phyloP scores from a whole-genome alignment of 768 basidiomycete genomes.

The Calocera viscosa region DNA sequence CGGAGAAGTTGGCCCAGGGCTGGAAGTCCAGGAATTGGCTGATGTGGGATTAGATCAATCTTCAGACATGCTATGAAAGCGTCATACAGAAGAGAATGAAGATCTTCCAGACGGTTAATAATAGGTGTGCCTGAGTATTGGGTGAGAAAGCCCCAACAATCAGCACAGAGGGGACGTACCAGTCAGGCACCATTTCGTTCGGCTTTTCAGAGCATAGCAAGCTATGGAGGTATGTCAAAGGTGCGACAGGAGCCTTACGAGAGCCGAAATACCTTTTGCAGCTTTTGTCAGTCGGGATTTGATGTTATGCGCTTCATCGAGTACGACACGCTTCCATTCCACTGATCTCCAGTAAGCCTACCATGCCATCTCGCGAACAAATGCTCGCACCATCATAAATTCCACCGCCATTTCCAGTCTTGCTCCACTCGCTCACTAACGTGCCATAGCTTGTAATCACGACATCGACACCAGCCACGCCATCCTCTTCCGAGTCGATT shows the following conservation, averaged over 20 bases:
- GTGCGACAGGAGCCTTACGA: constrained; percentile 8
- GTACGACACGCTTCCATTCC: constrained; percentile 66
- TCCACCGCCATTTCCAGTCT: constrained; percentile 23
- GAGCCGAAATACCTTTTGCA: constrained; percentile 41
- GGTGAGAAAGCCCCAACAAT: background rate
- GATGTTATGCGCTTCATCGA: constrained; percentile 93
- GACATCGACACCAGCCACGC: constrained; percentile 54
- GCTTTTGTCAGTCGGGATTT: constrained; percentile 82
- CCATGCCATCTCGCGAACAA: too few species aligned
- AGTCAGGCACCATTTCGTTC: constrained; percentile 82
- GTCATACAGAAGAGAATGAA: constrained; percentile 65
- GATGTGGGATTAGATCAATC: background rate
- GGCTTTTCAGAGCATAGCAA: constrained; percentile 68
- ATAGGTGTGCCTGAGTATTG: constrained; percentile 68
- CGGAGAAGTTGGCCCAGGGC: constrained; percentile 44
- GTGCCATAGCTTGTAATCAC: constrained; percentile 88
- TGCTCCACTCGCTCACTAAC: constrained; percentile 75
- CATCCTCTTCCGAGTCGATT: constrained; percentile 33
- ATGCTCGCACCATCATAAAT: background rate
- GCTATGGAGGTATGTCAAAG: constrained; percentile 29
- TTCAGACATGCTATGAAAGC: background rate
- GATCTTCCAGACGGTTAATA: constrained; percentile 82
- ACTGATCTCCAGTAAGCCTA: constrained; percentile 31
- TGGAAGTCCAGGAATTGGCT: constrained; percentile 68
- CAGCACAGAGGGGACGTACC: constrained; percentile 31